These are phyloP conservation scores for Myriosclerotinia scirpicola DNA, from an alignment of 2,329 filamentous ascomycete genomes.

Conservation along the genomic window DNA sequence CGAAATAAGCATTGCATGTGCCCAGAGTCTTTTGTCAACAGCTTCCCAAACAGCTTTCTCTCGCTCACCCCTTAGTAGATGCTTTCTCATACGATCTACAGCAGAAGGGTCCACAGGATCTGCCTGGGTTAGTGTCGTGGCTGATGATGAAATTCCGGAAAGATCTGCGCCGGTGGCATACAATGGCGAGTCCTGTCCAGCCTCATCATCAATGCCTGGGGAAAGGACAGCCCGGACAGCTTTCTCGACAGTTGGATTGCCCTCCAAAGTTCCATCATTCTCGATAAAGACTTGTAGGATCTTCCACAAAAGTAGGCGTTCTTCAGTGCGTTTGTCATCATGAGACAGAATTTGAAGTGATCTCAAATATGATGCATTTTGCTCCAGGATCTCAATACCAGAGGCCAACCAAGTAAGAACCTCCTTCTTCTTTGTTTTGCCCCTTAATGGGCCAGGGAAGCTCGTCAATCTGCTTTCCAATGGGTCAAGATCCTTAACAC, in stretches of 20 bases:
- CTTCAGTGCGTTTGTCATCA: conserved; percentile 70
- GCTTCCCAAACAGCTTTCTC: conserved; percentile 93
- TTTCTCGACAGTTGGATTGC: conserved; percentile 67
- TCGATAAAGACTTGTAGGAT: conserved; percentile 80
- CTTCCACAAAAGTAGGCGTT: conserved; percentile 85
- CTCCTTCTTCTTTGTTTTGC: conserved; percentile 96
- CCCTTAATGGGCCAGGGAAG: conserved; percentile 86
- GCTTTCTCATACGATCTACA: conserved; percentile 69
- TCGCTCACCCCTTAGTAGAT: conserved; percentile 76
- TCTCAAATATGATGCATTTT: conserved; percentile 43
- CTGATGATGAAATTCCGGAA: conserved; percentile 44
- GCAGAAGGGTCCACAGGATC: conserved; percentile 70
- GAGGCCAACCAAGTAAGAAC: conserved; percentile 74
- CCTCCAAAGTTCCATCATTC: conserved; percentile 79
- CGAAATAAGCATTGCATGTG: conserved; percentile 89
- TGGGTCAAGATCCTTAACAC: conserved; percentile 70
- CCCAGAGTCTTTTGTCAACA: conserved; percentile 92
- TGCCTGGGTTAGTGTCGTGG: conserved; percentile 46
- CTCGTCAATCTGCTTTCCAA: conserved; percentile 70
- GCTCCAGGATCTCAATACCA: conserved; percentile 74
- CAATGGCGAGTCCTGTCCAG: conserved; percentile 33
- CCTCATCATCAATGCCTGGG: conserved; percentile 49
- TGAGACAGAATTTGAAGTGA: conserved; percentile 54
- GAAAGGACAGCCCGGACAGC: conserved; percentile 74
- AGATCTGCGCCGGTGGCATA: conserved; percentile 44